These are phyloP conservation scores for Inga oerstediana DNA, from an alignment of 306 rosid genomes.

Conservation along the genomic window DNA sequence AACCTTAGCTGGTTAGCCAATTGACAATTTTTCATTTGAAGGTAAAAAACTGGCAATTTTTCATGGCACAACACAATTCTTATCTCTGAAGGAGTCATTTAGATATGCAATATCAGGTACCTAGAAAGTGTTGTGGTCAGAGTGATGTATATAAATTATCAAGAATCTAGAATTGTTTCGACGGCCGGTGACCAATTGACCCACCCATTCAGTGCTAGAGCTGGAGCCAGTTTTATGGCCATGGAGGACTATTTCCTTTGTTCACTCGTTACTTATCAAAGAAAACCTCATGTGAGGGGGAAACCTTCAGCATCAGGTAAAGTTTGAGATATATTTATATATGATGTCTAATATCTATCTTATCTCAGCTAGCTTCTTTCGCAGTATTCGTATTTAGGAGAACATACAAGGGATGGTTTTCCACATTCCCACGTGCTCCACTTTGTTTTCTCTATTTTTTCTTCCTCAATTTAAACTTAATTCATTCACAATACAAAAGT, in stretches of 20 bases:
- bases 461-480: neutral
- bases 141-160: neutral
- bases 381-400: neutral
- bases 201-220: neutral
- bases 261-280: neutral
- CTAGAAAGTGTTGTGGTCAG: neutral
- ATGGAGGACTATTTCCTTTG: neutral
- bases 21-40: neutral
- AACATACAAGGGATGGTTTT: neutral
- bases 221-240: constrained; percentile 2
- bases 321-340: neutral
- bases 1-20: neutral
- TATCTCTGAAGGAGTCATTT: neutral
- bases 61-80: neutral
- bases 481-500: neutral
- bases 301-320: neutral
- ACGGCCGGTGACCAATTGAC: neutral
- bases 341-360: neutral
- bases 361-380: neutral
- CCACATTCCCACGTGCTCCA: neutral
- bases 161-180: neutral
- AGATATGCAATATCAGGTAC: neutral
- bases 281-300: neutral
- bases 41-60: neutral
- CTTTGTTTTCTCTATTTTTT: neutral